Base-by-base conservation (phyloP, 2,329 filamentous ascomycete species). In the Ustulina deusta region DNA sequence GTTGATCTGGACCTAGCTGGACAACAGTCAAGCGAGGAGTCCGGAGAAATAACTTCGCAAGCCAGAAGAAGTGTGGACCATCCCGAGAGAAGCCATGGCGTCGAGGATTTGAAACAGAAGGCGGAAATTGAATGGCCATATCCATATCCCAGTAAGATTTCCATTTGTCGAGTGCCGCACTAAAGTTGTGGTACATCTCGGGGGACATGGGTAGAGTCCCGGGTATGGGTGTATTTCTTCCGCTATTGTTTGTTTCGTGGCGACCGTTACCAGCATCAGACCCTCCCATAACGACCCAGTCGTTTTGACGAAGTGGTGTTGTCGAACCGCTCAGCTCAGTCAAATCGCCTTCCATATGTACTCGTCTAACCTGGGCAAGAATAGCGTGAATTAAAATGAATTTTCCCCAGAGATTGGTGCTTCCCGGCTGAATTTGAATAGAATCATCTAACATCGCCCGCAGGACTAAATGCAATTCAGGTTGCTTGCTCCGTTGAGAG, bases 321-420 rank as follows among this genome's bases (percentile, higher is more conserved):
- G 82, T 84, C 49, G 85, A 82, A 42, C 80, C 78, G 69, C 75
- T 77, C 51, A 80, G 68, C 32, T 79, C 75, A 27, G 75, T 72
- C 7, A 80, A 71, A 60, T 76, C 79, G 6, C 82, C 83, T 49
- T 82, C 81, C 2, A 81, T 72, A 64, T 83, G 81, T 11, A 80
- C 81, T 38, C 79, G 78, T 61, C 80, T 79, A 70, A 93, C 86
- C 70, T 91, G 84, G 6, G 87, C 83, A 63, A 92, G 84, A 60
- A 94, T 81, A 13, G 87, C 88, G 74, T 93, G 91, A 7, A 93
- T 87, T 54, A 93, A 79, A 63, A 93, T 86, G 73, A 93, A 93
- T 74, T 93, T 93, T 40, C 89, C 90, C 74, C 90, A 91, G 1
- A 91, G 81, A 72, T 93, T 93, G 1, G 91, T 93, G 25, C 86